Conservation (phyloP, 73 alveolate genomes). For the Symbiodinium natans region DNA sequence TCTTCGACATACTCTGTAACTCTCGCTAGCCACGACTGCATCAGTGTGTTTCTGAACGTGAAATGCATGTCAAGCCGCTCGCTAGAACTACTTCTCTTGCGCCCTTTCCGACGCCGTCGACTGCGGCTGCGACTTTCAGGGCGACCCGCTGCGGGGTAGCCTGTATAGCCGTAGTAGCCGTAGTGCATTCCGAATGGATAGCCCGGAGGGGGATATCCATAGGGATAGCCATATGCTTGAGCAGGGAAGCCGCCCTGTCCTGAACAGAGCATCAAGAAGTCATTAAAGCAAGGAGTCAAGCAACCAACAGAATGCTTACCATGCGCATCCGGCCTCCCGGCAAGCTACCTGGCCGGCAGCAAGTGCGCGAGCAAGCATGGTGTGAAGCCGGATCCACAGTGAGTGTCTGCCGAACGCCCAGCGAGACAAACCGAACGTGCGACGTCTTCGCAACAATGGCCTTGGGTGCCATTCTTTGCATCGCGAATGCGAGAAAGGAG, state of each 20-base stretch:
- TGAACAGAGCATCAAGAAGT: background rate
- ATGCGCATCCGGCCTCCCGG: background rate
- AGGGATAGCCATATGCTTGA: background rate
- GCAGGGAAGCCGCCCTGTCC: background rate
- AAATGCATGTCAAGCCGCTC: background rate
- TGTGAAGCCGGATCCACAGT: too few species aligned
- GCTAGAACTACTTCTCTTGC: background rate
- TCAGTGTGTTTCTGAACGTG: background rate
- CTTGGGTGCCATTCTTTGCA: slow-evolving; percentile 43
- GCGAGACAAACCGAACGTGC: too few species aligned
- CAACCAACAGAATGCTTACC: background rate
- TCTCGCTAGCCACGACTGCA: too few species aligned
- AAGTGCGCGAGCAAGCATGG: too few species aligned
- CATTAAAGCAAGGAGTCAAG: too few species aligned
- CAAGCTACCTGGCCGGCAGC: background rate
- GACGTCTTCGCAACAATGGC: too few species aligned
- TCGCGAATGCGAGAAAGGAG: slow-evolving; percentile 87
- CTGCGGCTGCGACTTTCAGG: background rate
- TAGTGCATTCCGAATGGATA: background rate
- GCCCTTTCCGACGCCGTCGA: background rate
- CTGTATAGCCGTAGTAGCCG: background rate
- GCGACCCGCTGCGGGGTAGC: background rate
- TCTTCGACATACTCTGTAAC: background rate
- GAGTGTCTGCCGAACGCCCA: too few species aligned
- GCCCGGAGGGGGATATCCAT: background rate